These are phyloP conservation scores for Starmerella khaoyaiensis DNA, from an alignment of 805 yeast genomes.

Conservation along the genomic window DNA sequence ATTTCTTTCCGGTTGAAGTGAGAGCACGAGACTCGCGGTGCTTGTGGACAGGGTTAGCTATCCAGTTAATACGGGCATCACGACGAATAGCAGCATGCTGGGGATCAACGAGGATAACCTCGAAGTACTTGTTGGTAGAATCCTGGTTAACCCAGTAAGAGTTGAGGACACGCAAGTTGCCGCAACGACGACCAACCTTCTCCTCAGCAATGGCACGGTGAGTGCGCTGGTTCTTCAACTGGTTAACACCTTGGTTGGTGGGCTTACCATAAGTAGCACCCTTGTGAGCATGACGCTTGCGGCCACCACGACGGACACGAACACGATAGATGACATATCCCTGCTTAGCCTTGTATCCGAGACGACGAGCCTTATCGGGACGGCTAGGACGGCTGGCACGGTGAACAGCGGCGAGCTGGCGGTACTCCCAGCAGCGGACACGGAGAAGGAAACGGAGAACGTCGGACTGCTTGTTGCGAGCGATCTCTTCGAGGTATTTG, in stretches of 20 bases:
- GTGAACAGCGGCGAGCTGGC: conserved; percentile 98
- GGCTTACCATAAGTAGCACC: conserved; percentile 99
- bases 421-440: conserved; percentile 99
- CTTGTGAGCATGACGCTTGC: conserved; percentile 99
- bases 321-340: conserved; percentile 97
- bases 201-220: conserved; percentile 98
- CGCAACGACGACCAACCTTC: conserved; percentile 97
- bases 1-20: conserved; percentile 94
- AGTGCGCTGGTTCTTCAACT: conserved; percentile 98
- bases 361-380: conserved; percentile 99
- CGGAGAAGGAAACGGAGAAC: conserved; percentile 96
- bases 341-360: conserved; percentile 99
- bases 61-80: conserved; percentile 99
- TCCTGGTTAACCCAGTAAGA: conserved; percentile 99
- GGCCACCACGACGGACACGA: conserved; percentile 99
- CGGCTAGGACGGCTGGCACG: conserved; percentile 97
- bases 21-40: conserved; percentile 99
- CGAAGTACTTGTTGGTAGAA: conserved; percentile 98
- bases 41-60: conserved; percentile 98
- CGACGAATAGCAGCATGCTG: conserved; percentile 97
- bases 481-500: conserved; percentile 98
- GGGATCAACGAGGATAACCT: conserved; percentile 96
- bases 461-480: conserved; percentile 99
- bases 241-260: conserved; percentile 99
- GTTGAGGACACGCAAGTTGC: conserved; percentile 98